Evolutionary conservation across 495 filamentous ascomycete genomes (phyloP), one percentile per base, ranked within the genome.

Genomic region (Aspergillus affinis): DNA sequence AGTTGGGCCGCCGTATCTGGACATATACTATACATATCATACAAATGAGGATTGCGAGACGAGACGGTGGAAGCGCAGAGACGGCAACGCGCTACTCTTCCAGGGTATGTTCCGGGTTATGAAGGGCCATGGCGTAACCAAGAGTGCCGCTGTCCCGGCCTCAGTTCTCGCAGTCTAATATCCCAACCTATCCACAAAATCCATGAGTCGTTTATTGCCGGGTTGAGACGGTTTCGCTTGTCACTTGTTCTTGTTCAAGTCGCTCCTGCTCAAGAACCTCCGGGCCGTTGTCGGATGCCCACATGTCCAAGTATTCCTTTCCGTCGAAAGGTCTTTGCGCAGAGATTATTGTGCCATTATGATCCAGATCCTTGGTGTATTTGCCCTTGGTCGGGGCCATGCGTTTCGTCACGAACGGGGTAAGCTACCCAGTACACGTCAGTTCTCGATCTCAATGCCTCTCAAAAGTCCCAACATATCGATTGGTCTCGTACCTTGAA

Each of bases 401-500:
- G 58, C 78, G 83, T 51, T 79, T 79, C 51, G 90, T 86, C 41
- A 97, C 89, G 66, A 96, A 98, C 6, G 92, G 93, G 8, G 88
- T 93, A 67, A 97, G 84, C 93, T 96, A 55, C 2, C 32, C 51
- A 44, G 18, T 45, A 45, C 18, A 60, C 41, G 58, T 75, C 59
- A 72, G 67, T 36, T 41, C 55, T 54, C 60, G 4, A 4, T 26
- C 55, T 63, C 45, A 49, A 26, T 21, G 36, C 0, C 10, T 29
- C 4, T 18, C 12, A 23, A 18, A 23, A 3, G 36, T 17, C 36
- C 13, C 36, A 10, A 17, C 10, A 15, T 2, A 2, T 15, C 3
- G 36, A 17, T 10, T 4, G 15, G 36, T 10, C 36, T 65, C 81
- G 32, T 68, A 96, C 93, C 78, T 89, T 89, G 75, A 89, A 95